phyloP scores from a whole-genome alignment of 208 protist species.

The Trypanosoma cruzi region DNA sequence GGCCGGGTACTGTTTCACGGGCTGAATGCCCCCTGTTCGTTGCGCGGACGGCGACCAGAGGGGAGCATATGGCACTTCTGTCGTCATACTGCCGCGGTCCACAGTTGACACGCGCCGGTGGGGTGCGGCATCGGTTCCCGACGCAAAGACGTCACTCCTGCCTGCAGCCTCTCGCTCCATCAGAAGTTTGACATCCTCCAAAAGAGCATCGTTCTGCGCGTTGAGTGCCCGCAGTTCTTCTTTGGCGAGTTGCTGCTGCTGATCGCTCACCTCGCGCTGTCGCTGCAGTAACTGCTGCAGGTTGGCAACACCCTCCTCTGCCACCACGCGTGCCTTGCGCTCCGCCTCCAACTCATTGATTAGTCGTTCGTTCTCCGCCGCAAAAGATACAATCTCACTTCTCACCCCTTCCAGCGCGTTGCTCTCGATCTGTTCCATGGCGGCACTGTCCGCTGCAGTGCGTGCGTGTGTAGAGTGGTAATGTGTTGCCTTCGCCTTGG shows the following conservation, averaged over 20 bases:
- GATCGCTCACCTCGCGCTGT: slow-evolving; percentile 10
- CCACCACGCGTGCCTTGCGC: slow-evolving; percentile 6
- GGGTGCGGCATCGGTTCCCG: neutral
- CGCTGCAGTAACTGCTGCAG: slow-evolving; percentile 6
- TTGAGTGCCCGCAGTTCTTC: slow-evolving; percentile 29
- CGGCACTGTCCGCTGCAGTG: neutral
- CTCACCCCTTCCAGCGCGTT: neutral
- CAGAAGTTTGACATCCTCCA: slow-evolving; percentile 22
- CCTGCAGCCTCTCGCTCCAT: slow-evolving; percentile 6
- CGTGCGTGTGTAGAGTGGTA: slow-evolving; percentile 6
- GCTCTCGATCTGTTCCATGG: slow-evolving; percentile 21
- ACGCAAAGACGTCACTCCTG: neutral
- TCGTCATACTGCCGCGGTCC: slow-evolving; percentile 24
- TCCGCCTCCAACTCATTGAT: slow-evolving; percentile 12
- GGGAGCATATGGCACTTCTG: slow-evolving; percentile 1
- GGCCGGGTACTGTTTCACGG: neutral
- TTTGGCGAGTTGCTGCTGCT: slow-evolving; percentile 11
- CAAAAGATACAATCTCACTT: slow-evolving; percentile 10
- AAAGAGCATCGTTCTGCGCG: slow-evolving; percentile 30
- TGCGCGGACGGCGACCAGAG: neutral
- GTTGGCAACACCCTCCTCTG: slow-evolving; percentile 10
- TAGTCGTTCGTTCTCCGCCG: slow-evolving; percentile 30
- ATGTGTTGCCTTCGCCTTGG: slow-evolving; percentile 5
- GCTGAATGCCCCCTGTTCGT: neutral
- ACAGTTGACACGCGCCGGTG: neutral